phyloP scores from a whole-genome alignment of 202 grass and related monocot genomes.

The Dendrocalamus latiflorus region DNA sequence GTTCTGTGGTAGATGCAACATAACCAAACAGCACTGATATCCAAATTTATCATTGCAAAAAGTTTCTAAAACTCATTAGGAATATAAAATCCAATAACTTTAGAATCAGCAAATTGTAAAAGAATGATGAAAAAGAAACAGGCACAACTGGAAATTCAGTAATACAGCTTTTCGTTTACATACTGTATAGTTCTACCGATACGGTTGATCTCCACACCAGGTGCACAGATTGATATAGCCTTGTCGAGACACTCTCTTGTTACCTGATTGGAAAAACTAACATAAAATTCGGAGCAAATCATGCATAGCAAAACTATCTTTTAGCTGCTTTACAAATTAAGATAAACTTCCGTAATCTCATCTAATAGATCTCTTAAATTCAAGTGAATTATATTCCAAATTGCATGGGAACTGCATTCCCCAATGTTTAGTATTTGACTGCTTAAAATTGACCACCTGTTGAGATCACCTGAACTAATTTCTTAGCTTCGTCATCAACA shows the following conservation, averaged over 20 bases:
- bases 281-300: constrained; percentile 13
- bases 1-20: too few species aligned
- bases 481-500: constrained; percentile 82
- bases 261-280: constrained; percentile 48
- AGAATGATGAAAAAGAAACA: neutral
- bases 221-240: constrained; percentile 89
- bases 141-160: neutral
- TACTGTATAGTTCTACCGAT: constrained; percentile 96
- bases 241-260: constrained; percentile 80
- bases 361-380: constrained; percentile 1
- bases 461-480: constrained; percentile 76
- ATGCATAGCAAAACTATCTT: neutral
- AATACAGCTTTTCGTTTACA: constrained; percentile 33
- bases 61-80: neutral
- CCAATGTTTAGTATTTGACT: neutral
- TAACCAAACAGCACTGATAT: neutral
- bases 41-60: neutral
- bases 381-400: constrained; percentile 4
- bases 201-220: constrained; percentile 77
- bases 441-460: neutral
- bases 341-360: neutral
- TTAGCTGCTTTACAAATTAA: neutral
- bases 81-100: neutral
- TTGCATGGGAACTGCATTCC: neutral
- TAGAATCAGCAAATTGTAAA: constrained; percentile 15